Evolutionary conservation across 164 flowering plant genomes (phyloP).

Genomic region (Taxillus chinensis): DNA sequence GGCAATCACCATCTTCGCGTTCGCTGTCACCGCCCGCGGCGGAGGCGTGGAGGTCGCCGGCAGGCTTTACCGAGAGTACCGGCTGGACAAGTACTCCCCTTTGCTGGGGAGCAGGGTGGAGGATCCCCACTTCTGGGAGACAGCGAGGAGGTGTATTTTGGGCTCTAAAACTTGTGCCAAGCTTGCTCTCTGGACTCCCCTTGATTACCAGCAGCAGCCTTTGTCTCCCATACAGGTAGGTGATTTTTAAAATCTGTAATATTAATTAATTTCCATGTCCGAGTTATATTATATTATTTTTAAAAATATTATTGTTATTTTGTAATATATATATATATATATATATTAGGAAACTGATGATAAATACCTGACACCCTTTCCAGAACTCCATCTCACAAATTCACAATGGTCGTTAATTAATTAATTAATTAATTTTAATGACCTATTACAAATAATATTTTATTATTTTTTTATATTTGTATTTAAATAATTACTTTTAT

Average conservation of each 20-base stretch:
- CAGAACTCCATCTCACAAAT: too few relatives aligned
- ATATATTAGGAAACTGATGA: too few relatives aligned
- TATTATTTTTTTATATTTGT: too few relatives aligned
- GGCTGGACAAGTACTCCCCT: slow-evolving; percentile 48
- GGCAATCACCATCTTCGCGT: slow-evolving; percentile 65
- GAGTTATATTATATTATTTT: too few relatives aligned
- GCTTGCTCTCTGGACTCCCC: slow-evolving; percentile 65
- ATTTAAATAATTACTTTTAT: too few relatives aligned
- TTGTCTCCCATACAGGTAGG: slow-evolving; percentile 98
- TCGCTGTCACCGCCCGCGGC: slow-evolving; percentile 63
- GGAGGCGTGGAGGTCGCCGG: slow-evolving; percentile 65
- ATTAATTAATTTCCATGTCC: too few relatives aligned
- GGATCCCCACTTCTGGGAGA: slow-evolving; percentile 54
- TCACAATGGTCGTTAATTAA: too few relatives aligned
- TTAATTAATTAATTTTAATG: too few relatives aligned
- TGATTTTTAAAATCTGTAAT: slow-evolving; percentile 13
- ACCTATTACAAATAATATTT: too few relatives aligned
- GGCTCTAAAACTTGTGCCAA: slow-evolving; percentile 69
- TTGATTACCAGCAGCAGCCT: slow-evolving; percentile 60
- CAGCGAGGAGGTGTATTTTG: slow-evolving; percentile 57
- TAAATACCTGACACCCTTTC: too few relatives aligned
- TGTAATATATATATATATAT: too few relatives aligned
- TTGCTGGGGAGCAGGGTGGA: slow-evolving; percentile 58
- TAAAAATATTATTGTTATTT: too few relatives aligned
- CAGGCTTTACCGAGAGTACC: slow-evolving; percentile 61